Conservation (phyloP, 1,284 basidiomycete genomes). For the Rhodotorula sp. region DNA sequence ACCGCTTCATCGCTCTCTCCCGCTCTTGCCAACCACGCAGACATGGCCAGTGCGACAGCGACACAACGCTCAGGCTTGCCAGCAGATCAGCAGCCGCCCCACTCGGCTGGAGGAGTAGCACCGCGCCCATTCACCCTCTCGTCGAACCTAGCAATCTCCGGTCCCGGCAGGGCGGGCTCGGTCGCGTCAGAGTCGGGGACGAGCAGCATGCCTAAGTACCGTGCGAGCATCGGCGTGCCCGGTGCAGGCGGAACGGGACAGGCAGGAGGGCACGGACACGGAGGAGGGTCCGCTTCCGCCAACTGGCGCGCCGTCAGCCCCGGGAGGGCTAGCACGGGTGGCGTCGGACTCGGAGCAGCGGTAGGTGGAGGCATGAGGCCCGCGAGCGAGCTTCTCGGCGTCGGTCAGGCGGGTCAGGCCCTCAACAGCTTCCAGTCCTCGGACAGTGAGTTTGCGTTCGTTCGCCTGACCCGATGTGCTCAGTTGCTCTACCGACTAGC, state of each 20-base stretch:
- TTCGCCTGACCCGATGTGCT: not conserved
- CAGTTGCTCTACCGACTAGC: not conserved
- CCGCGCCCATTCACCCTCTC: too few species aligned
- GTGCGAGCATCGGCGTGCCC: not conserved
- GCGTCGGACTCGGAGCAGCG: not conserved
- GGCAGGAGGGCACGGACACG: not conserved
- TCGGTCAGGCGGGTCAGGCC: not conserved
- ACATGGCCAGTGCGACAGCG: too few species aligned
- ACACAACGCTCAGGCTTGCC: too few species aligned
- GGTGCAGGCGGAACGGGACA: not conserved
- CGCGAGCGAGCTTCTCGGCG: slow-evolving; percentile 12
- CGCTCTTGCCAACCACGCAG: too few species aligned
- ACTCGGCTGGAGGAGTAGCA: too few species aligned
- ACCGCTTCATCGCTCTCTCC: too few species aligned
- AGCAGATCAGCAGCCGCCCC: too few species aligned
- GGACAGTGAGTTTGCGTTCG: slow-evolving; percentile 19
- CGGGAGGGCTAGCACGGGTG: slow-evolving; percentile 7
- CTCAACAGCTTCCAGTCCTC: slow-evolving; percentile 10
- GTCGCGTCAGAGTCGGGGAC: not conserved
- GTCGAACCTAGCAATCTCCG: too few species aligned
- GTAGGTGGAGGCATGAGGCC: slow-evolving; percentile 4
- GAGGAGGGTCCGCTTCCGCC: not conserved
- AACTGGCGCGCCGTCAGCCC: slow-evolving; percentile 11
- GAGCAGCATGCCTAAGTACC: not conserved
- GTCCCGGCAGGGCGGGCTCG: too few species aligned